Conservation (phyloP, 1,284 basidiomycete species). For the Ganoderma meredithae region DNA sequence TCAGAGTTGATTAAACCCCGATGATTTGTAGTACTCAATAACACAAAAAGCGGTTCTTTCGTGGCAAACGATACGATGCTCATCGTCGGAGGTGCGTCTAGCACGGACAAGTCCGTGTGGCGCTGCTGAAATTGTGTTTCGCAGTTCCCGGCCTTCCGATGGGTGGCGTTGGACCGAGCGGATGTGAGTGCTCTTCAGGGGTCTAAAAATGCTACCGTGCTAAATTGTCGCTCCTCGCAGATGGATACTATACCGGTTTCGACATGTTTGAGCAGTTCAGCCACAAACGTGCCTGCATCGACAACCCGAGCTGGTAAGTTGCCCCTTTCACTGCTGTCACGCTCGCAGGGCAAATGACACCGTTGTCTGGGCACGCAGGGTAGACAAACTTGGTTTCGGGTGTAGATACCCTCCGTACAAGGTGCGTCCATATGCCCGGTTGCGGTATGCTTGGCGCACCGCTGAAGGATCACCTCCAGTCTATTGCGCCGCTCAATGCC, state of each 20-base stretch:
- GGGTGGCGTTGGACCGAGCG: constrained; percentile 76
- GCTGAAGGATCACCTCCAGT: not conserved
- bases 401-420: constrained; percentile 73
- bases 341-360: not conserved
- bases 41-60: constrained; percentile 71
- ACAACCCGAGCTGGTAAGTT: constrained; percentile 63
- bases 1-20: not conserved
- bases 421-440: constrained; percentile 43
- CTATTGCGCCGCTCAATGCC: constrained; percentile 14
- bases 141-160: constrained; percentile 71
- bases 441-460: not conserved
- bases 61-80: constrained; percentile 70
- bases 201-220: not conserved
- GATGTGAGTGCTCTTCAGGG: constrained; percentile 57
- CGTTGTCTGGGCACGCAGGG: constrained; percentile 44
- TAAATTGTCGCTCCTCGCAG: constrained; percentile 42
- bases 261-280: constrained; percentile 75
- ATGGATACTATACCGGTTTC: constrained; percentile 69
- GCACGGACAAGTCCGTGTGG: not conserved
- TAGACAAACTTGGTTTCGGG: constrained; percentile 57
- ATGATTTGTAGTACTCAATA: constrained; percentile 59
- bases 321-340: not conserved
- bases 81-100: constrained; percentile 56
- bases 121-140: not conserved
- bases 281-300: constrained; percentile 65